These are phyloP conservation scores for Pseudonitzschia pungens DNA, from an alignment of 108 stramenopile genomes.

Conservation along the genomic window DNA sequence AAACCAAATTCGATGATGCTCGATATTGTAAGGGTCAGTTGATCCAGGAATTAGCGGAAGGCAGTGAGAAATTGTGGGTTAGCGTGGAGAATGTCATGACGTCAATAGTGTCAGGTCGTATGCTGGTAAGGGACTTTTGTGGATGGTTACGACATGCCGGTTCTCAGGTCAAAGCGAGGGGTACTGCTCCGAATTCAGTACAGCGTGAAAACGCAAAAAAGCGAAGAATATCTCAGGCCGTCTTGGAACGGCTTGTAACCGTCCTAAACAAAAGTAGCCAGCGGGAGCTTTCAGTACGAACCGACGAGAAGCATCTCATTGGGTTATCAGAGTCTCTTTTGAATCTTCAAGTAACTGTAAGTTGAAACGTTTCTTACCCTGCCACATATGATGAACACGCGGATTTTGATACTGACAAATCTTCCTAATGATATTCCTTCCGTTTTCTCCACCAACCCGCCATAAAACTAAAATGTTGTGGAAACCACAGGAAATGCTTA, in stretches of 20 bases:
- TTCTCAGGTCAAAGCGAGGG: conserved; percentile 72
- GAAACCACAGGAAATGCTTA: conserved; percentile 15
- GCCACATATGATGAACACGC: background rate
- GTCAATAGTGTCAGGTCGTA: conserved; percentile 59
- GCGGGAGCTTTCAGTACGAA: background rate
- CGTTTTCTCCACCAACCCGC: background rate
- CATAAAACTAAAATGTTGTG: background rate
- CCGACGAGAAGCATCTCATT: background rate
- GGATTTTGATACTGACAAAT: background rate
- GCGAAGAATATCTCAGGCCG: conserved; percentile 61
- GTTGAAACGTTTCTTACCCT: conserved; percentile 1
- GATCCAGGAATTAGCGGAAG: conserved; percentile 34
- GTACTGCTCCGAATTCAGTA: conserved; percentile 68
- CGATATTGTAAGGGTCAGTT: background rate
- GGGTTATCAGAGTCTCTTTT: conserved; percentile 32
- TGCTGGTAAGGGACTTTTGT: conserved; percentile 62
- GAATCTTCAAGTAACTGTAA: conserved; percentile 33
- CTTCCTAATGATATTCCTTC: background rate
- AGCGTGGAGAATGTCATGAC: conserved; percentile 45
- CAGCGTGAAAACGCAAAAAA: conserved; percentile 74
- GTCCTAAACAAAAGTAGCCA: conserved; percentile 25
- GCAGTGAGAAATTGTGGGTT: conserved; percentile 40
- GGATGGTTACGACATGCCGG: conserved; percentile 73
- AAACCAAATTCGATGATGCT: background rate
- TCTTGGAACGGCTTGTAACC: conserved; percentile 53